A percentile compares a stretch with the other conserved stretches of the same genome.
phyloP scores from a whole-genome alignment of 2,329 filamentous ascomycete genomes.

The Cucurbitaria berberidis region DNA sequence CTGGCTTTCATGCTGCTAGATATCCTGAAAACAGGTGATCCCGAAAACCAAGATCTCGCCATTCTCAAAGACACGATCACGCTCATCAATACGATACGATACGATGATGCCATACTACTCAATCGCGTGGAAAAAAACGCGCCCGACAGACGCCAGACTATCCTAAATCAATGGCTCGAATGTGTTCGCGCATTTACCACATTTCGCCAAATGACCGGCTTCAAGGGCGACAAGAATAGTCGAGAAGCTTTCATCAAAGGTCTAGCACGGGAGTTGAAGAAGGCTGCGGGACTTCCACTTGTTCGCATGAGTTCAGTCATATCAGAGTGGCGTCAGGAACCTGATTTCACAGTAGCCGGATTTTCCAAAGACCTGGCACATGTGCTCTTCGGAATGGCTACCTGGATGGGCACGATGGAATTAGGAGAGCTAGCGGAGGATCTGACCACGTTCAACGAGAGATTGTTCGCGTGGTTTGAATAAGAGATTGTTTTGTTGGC shows the following conservation, averaged over 20 bases:
- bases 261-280: not conserved
- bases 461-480: not conserved
- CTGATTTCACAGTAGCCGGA: not conserved
- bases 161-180: conserved; percentile 1
- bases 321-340: not conserved
- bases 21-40: not conserved
- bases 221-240: not conserved
- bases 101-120: not conserved
- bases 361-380: not conserved
- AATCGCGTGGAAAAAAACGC: not conserved
- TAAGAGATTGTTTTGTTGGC: no score
- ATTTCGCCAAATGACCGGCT: conserved; percentile 1
- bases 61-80: not conserved
- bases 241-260: not conserved
- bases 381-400: not conserved
- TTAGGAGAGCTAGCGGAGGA: not conserved
- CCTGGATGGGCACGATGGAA: not conserved
- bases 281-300: not conserved
- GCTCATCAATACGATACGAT: not conserved
- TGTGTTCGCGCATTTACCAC: not conserved
- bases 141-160: not conserved
- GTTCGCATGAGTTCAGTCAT: not conserved
- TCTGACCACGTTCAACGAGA: not conserved
- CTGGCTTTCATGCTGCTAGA: not conserved
- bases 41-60: not conserved